Evolutionary conservation across 192 early-diverging fungal species (phyloP).

Genomic region (Coemansia sp.): DNA sequence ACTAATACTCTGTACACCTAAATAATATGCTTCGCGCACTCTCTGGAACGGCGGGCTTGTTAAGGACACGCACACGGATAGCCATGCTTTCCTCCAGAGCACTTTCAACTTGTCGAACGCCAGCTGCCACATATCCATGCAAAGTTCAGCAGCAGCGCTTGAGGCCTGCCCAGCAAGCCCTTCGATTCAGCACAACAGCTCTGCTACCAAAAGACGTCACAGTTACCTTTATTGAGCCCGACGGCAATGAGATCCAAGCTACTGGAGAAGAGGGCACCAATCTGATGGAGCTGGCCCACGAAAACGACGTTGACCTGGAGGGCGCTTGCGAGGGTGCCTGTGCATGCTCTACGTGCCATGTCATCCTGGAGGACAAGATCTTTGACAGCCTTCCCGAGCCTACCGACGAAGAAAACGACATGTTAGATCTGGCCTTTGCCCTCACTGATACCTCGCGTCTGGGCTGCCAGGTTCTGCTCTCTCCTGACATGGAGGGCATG

Average conservation of each 20-base stretch:
- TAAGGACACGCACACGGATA: neutral
- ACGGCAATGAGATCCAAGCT: conserved; percentile 75
- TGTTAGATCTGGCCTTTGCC: conserved; percentile 96
- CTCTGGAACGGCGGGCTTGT: conserved; percentile 1
- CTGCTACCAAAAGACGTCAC: conserved; percentile 35
- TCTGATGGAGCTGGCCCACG: conserved; percentile 88
- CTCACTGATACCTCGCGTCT: conserved; percentile 94
- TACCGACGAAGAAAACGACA: conserved; percentile 96
- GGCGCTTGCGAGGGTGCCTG: conserved; percentile 95
- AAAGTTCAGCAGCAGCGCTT: neutral
- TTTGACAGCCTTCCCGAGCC: conserved; percentile 89
- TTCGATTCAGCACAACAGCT: conserved; percentile 21
- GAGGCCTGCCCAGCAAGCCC: neutral
- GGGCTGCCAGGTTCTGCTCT: conserved; percentile 90
- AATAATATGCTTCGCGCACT: conserved; percentile 11
- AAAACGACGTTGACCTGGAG: conserved; percentile 90
- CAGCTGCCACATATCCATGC: neutral
- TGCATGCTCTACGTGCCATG: conserved; percentile 94
- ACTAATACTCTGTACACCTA: neutral
- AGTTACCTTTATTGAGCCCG: conserved; percentile 82
- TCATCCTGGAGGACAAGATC: conserved; percentile 77
- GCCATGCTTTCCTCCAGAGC: too few relatives aligned
- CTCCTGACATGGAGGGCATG: conserved; percentile 82
- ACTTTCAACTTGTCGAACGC: neutral
- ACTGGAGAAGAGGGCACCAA: conserved; percentile 81